Conservation (phyloP, 179 eudicot species). For the Silene vulgaris region DNA sequence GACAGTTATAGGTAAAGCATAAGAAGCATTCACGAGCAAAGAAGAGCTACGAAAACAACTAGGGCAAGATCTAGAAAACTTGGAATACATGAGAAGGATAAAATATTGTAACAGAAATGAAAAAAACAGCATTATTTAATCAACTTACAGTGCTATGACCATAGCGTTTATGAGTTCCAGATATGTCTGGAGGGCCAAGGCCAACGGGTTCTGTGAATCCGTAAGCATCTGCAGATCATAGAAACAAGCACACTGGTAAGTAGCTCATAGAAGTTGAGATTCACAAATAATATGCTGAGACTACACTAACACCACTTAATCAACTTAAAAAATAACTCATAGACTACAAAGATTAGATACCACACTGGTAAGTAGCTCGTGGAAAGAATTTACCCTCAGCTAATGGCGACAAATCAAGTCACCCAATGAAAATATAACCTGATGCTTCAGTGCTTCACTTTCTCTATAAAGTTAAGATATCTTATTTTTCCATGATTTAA, state of each 20-base stretch:
- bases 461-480: background rate
- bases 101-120: background rate
- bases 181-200: conserved; percentile 26
- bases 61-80: background rate
- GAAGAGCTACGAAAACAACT: background rate
- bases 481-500: background rate
- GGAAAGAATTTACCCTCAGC: no score
- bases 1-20: background rate
- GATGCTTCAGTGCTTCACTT: conserved; percentile 2
- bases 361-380: no score
- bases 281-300: background rate
- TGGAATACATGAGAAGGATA: background rate
- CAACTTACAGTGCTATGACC: conserved; percentile 35
- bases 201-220: conserved; percentile 27
- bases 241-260: conserved; percentile 6
- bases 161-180: conserved; percentile 26
- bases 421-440: background rate
- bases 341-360: no score
- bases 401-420: no score
- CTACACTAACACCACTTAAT: conserved; percentile 6
- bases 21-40: background rate
- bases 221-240: conserved; percentile 29
- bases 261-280: background rate
- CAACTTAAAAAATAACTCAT: conserved; percentile 3
- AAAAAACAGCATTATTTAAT: background rate